Conservation (phyloP, 495 filamentous ascomycete species). For the Achaetomiella virescens region DNA sequence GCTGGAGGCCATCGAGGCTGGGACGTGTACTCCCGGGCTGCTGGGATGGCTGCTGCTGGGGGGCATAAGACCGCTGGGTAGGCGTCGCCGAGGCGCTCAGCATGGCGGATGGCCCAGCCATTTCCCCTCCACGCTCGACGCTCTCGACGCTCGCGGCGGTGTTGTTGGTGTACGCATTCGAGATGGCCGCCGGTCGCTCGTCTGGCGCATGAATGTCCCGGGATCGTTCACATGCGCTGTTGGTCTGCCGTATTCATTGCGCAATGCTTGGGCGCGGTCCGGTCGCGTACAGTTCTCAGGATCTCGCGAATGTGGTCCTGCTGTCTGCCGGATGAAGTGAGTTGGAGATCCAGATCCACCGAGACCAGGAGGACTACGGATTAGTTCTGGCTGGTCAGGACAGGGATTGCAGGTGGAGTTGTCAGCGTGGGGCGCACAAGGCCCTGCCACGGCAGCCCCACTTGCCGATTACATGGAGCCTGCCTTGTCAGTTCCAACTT, state of each 20-base stretch:
- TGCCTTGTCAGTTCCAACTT: too few species aligned
- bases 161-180: conserved; percentile 20
- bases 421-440: background rate
- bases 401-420: background rate
- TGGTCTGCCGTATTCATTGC: background rate
- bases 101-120: conserved; percentile 53
- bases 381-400: background rate
- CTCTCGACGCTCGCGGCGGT: conserved; percentile 24
- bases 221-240: background rate
- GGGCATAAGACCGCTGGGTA: conserved; percentile 60
- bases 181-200: conserved; percentile 12
- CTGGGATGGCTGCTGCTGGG: conserved; percentile 36
- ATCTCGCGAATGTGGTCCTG: background rate
- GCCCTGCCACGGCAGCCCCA: conserved; percentile 2
- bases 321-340: background rate
- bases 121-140: conserved; percentile 39
- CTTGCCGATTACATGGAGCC: background rate
- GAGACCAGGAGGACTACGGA: background rate
- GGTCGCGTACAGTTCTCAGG: background rate
- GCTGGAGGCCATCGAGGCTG: conserved; percentile 48
- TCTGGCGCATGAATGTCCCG: conserved; percentile 8
- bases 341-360: background rate
- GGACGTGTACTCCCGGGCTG: conserved; percentile 31
- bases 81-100: conserved; percentile 62
- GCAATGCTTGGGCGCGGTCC: background rate